Evolutionary conservation across 129 eudicot genomes (phyloP).

Genomic region (Centaurea solstitialis): DNA sequence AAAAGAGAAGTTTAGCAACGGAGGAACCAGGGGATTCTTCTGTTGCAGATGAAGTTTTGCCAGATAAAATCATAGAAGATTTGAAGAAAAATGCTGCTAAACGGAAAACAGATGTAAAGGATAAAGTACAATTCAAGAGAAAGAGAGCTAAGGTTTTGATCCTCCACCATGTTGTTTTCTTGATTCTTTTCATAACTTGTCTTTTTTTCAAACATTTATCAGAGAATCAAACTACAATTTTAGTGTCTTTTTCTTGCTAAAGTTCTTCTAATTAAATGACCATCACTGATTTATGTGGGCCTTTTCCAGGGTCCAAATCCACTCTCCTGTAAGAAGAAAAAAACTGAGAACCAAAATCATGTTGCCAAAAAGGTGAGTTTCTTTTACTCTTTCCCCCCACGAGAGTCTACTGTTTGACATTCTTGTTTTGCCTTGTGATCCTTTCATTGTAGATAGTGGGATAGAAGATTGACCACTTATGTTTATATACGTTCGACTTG

Average conservation of each 20-base stretch:
- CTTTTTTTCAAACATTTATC: background rate
- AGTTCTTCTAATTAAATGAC: background rate
- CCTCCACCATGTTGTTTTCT: background rate
- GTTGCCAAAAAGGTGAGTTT: constrained; percentile 47
- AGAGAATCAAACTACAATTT: background rate
- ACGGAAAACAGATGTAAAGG: constrained; percentile 47
- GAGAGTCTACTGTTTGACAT: background rate
- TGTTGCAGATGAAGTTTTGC: constrained; percentile 40
- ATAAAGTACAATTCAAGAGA: constrained; percentile 72
- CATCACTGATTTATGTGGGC: background rate
- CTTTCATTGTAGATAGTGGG: background rate
- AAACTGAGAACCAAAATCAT: constrained; percentile 40
- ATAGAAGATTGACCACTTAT: background rate
- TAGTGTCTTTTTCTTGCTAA: background rate
- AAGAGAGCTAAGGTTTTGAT: constrained; percentile 82
- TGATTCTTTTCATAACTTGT: background rate
- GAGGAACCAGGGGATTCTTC: constrained; percentile 46
- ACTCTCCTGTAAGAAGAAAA: constrained; percentile 85
- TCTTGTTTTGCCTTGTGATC: background rate
- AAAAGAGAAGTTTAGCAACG: constrained; percentile 17
- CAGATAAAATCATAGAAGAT: constrained; percentile 18
- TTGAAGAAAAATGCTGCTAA: constrained; percentile 29
- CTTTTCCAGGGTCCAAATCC: constrained; percentile 87
- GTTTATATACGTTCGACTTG: background rate
- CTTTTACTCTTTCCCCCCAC: background rate